Base-by-base conservation (phyloP, 768 basidiomycete genomes). In the Epithele typhae region DNA sequence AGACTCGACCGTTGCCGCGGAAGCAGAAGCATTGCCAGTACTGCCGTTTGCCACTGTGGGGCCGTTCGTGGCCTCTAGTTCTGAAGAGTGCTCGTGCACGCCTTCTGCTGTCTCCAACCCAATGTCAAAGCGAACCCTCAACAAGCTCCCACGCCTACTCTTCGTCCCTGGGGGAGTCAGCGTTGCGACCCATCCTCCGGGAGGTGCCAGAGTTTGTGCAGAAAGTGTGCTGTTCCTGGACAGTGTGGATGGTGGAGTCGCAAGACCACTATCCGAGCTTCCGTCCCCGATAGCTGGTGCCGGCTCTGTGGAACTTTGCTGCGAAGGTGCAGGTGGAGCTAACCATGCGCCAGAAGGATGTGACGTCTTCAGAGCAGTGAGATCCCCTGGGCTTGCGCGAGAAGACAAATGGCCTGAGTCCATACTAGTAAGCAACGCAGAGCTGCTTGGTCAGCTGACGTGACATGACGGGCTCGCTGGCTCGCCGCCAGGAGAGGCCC, bases 71-170 rank as follows among this genome's bases (percentile, higher is more conserved):
- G 44, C 46, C 21, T 43, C 39, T 14, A 44, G 49, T 32, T 24
- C 48, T 7, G 48, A 33, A 8, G 47, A 37, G 18, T 21, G 37
- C 30, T 51, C 59, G 40, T 49, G 14, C 9, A 53, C 52, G 33
- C 43, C 47, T 17, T 64, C 62, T 4, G 47, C 49, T 0, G 62
- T 61, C 62, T 60, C 65, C 54, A 54, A 68, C 60, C 55, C 51
- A 54, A 73, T 69, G 52, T 88, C 79, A 55, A 90, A 90, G 34
- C 87, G 80, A 44, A 91, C 87, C 60, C 84, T 85, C 51, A 82
- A 61, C 21, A 81, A 19, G 30, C 42, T 67, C 50, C 78, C 80
- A 60, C 79, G 86, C 55, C 74, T 64, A n/a, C 35, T 7, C 50
- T 59, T 51, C 38, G 58, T 25, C 10, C 33, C 56, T 61, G 42